These are phyloP conservation scores for Clavispora asparagi DNA, from an alignment of 805 yeast species.

Conservation along the genomic window DNA sequence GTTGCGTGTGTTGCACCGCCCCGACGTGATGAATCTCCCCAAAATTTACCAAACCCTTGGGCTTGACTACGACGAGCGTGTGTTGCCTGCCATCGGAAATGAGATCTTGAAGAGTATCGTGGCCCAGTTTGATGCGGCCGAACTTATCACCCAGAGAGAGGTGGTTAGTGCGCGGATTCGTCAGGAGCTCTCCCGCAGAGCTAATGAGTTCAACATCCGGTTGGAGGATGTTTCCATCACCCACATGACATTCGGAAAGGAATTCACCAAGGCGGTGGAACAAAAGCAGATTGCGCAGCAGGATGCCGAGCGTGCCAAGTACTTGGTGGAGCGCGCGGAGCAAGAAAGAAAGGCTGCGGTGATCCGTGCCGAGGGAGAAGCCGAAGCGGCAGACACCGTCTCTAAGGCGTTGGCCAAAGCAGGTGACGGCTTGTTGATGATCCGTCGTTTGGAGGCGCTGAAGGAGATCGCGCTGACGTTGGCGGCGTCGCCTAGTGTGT, in stretches of 20 bases:
- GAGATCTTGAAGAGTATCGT: constrained; percentile 87
- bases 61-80: constrained; percentile 90
- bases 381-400: constrained; percentile 94
- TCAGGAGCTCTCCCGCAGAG: constrained; percentile 77
- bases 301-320: constrained; percentile 96
- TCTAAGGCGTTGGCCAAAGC: constrained; percentile 89
- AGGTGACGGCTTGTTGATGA: constrained; percentile 91
- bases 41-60: constrained; percentile 87
- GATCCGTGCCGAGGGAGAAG: constrained; percentile 98
- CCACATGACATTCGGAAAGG: constrained; percentile 94
- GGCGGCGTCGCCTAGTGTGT: constrained; percentile 76
- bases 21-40: constrained; percentile 81
- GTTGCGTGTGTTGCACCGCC: constrained; percentile 88
- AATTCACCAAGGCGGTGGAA: constrained; percentile 97
- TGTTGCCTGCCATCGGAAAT: constrained; percentile 86
- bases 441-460: constrained; percentile 94
- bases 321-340: constrained; percentile 82
- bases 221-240: constrained; percentile 97
- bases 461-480: constrained; percentile 90
- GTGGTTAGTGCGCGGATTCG: constrained; percentile 85
- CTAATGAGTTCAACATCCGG: constrained; percentile 81
- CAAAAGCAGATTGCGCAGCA: constrained; percentile 99
- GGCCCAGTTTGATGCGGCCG: constrained; percentile 95
- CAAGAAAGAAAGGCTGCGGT: constrained; percentile 94
- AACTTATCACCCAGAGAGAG: constrained; percentile 95